These are phyloP conservation scores for Fusarium torulosum DNA, from an alignment of 2,329 filamentous ascomycete genomes.

Conservation along the genomic window DNA sequence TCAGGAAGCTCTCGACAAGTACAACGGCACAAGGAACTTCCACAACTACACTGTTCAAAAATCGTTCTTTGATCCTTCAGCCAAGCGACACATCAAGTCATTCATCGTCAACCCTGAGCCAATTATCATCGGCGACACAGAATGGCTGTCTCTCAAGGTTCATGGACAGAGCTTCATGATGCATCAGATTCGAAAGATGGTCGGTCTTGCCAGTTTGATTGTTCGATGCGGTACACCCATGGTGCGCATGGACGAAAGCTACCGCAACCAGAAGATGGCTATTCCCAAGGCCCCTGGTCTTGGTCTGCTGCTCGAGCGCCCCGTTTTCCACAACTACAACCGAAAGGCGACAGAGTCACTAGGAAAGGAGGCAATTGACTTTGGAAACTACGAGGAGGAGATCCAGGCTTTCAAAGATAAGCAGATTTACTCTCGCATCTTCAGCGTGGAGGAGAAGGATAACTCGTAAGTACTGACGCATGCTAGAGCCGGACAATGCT, in stretches of 20 bases:
- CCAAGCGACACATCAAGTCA: conserved; percentile 91
- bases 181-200: conserved; percentile 99
- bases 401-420: conserved; percentile 91
- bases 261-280: conserved; percentile 77
- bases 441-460: conserved; percentile 86
- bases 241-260: conserved; percentile 78
- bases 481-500: conserved; percentile 12
- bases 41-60: conserved; percentile 99
- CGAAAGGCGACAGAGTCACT: conserved; percentile 73
- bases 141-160: conserved; percentile 96
- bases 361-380: conserved; percentile 78
- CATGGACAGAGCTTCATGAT: conserved; percentile 99
- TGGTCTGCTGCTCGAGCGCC: conserved; percentile 87
- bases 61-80: conserved; percentile 80
- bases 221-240: conserved; percentile 85
- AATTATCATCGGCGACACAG: conserved; percentile 88
- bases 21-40: conserved; percentile 89
- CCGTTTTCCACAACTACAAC: conserved; percentile 93
- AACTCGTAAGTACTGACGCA: conserved; percentile 75
- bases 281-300: conserved; percentile 95
- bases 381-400: conserved; percentile 79
- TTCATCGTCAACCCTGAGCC: conserved; percentile 83
- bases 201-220: conserved; percentile 88
- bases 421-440: conserved; percentile 93
- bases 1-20: conserved; percentile 79